A percentile compares a stretch with the other conserved stretches of the same genome.
Conservation (phyloP, 225 moss, liverwort and hornwort species). For the Antitrichia curtipendula region DNA sequence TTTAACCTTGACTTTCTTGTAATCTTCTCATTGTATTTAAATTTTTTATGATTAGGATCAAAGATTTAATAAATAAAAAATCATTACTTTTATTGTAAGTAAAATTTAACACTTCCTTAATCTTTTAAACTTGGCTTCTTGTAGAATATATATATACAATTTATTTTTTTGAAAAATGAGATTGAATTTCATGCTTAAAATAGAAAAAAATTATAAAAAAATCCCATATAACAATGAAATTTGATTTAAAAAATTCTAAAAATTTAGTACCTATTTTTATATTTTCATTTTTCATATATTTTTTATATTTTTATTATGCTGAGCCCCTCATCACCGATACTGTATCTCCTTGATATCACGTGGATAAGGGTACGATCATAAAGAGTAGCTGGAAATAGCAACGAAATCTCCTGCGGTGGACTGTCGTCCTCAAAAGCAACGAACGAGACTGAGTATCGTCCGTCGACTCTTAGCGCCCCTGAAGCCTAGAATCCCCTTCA, state of each 20-base stretch:
- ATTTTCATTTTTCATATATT: no score
- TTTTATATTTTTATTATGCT: not conserved
- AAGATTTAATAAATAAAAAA: not conserved
- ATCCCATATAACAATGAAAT: no score
- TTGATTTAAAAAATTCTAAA: no score
- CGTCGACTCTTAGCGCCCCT: not conserved
- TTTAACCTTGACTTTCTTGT: not conserved
- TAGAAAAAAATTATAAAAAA: no score
- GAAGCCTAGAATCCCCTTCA: not conserved
- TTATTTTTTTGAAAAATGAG: not conserved
- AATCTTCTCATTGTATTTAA: not conserved
- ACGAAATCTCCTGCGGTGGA: not conserved
- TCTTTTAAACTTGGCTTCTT: no score
- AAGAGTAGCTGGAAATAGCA: not conserved
- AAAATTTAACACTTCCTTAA: not conserved
- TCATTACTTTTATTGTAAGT: rapidly evolving
- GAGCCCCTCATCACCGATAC: not conserved
- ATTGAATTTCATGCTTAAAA: not conserved
- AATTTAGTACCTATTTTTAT: not conserved
- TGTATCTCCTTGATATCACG: not conserved
- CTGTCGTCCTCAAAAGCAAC: not conserved
- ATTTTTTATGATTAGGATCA: not conserved
- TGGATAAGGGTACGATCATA: not conserved
- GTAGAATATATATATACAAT: not conserved
- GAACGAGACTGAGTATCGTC: not conserved